Conservation (phyloP, 192 early-diverging fungal species). For the Allomyces javanicus region DNA sequence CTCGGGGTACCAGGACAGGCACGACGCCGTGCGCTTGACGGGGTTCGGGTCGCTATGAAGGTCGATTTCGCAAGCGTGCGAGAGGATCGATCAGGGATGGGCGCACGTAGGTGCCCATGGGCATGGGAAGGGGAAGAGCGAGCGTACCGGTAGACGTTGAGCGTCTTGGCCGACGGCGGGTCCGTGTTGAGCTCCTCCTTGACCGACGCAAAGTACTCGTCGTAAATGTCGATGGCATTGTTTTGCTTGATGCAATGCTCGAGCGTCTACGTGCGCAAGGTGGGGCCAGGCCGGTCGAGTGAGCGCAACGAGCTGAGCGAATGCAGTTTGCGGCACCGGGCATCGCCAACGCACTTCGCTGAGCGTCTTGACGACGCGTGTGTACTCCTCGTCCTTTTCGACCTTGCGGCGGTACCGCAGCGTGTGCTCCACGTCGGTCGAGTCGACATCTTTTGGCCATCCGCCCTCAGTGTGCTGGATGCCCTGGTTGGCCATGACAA, state of each 20-base stretch:
- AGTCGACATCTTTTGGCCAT: slow-evolving; percentile 44
- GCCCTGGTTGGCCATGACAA: slow-evolving; percentile 23
- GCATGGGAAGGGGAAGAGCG: background rate
- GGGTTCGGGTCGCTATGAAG: slow-evolving; percentile 25
- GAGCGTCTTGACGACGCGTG: slow-evolving; percentile 23
- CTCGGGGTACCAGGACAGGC: slow-evolving; percentile 41
- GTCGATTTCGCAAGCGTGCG: too few relatives aligned
- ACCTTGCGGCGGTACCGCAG: slow-evolving; percentile 41
- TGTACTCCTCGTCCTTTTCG: slow-evolving; percentile 45
- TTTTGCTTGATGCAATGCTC: slow-evolving; percentile 46
- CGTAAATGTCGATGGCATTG: slow-evolving; percentile 46
- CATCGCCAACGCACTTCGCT: slow-evolving; percentile 13
- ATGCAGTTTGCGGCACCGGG: too few relatives aligned
- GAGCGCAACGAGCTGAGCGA: too few relatives aligned
- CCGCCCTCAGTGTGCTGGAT: slow-evolving; percentile 36
- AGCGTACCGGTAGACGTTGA: slow-evolving; percentile 32
- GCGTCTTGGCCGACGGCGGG: slow-evolving; percentile 27
- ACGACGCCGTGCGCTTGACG: slow-evolving; percentile 26
- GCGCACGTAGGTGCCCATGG: too few relatives aligned
- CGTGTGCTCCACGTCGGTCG: slow-evolving; percentile 38
- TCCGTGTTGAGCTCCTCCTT: slow-evolving; percentile 16
- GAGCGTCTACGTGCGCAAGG: slow-evolving; percentile 13
- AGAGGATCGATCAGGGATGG: too few relatives aligned
- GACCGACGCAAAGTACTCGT: slow-evolving; percentile 28
- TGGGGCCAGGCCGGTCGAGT: too few relatives aligned